Conservation (phyloP, 2,329 filamentous ascomycete genomes). For the Aspergillus bombycis region DNA sequence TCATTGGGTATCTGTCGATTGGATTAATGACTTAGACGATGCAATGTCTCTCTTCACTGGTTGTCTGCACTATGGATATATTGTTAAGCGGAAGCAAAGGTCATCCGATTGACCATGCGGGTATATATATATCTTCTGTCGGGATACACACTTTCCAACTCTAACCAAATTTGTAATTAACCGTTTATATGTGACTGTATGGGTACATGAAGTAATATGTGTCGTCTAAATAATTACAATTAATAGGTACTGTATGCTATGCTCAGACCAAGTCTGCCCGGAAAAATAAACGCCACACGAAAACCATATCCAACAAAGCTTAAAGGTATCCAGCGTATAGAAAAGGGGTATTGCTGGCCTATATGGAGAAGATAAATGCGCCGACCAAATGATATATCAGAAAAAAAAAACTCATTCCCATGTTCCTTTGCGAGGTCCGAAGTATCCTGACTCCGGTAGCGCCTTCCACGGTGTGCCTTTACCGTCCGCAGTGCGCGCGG, state of each 20-base stretch:
- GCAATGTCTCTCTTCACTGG: too few species aligned
- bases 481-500: constrained; percentile 44
- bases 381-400: neutral
- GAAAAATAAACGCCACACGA: neutral
- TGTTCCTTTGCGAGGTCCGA: constrained; percentile 31
- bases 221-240: neutral
- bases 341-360: neutral
- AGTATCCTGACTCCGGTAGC: constrained; percentile 32
- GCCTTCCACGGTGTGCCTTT: constrained; percentile 39
- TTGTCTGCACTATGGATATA: too few species aligned
- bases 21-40: too few species aligned
- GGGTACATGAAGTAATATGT: neutral
- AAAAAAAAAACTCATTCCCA: constrained; percentile 26
- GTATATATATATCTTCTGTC: neutral
- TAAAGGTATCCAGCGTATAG: neutral
- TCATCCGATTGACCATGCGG: too few species aligned
- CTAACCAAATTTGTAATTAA: too few species aligned
- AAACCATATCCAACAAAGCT: neutral
- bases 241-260: neutral
- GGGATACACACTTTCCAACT: neutral
- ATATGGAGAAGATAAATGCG: neutral
- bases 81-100: too few species aligned
- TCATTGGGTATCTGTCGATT: too few species aligned
- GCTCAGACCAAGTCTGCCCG: neutral
- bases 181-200: too few species aligned